Percentiles rank a stretch among this genome's conserved stretches.
These are phyloP conservation scores for Saccharomycopsis lassenensis DNA, from an alignment of 805 yeast genomes.

Conservation along the genomic window DNA sequence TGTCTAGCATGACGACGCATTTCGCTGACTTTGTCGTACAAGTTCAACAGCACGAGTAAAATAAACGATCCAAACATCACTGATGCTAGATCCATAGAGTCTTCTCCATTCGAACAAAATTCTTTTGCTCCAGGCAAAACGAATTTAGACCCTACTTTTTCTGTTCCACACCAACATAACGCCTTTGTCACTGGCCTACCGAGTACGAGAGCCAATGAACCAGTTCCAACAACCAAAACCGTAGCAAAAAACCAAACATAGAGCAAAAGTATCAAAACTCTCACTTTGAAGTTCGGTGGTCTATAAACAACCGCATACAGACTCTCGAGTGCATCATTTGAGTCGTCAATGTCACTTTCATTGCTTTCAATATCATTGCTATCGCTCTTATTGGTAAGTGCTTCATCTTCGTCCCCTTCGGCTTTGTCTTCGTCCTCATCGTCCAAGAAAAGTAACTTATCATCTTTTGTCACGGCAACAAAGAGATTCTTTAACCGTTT, in stretches of 20 bases:
- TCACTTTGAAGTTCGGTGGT: constrained; percentile 62
- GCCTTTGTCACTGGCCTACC: constrained; percentile 22
- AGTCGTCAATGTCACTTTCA: too few species aligned
- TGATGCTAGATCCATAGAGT: too few species aligned
- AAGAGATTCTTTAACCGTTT: constrained; percentile 56
- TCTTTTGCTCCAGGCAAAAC: not conserved
- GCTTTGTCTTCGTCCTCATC: constrained; percentile 31
- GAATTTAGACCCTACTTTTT: not conserved
- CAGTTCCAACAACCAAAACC: constrained; percentile 22
- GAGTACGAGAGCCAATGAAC: constrained; percentile 19
- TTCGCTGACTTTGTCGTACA: constrained; percentile 18
- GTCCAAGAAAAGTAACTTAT: constrained; percentile 35
- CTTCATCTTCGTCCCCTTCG: constrained; percentile 31
- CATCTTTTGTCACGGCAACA: constrained; percentile 74
- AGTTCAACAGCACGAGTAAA: constrained; percentile 14
- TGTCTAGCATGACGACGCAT: too few species aligned
- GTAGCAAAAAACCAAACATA: constrained; percentile 41
- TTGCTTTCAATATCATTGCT: constrained; percentile 26
- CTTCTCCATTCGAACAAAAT: too few species aligned
- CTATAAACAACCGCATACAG: constrained; percentile 69
- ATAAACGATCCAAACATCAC: constrained; percentile 20
- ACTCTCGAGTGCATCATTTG: constrained; percentile 31
- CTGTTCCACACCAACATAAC: not conserved
- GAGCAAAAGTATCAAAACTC: constrained; percentile 41
- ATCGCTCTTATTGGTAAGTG: too few species aligned